Conservation (phyloP, 129 eudicot genomes). For the Flaveria brownii region DNA sequence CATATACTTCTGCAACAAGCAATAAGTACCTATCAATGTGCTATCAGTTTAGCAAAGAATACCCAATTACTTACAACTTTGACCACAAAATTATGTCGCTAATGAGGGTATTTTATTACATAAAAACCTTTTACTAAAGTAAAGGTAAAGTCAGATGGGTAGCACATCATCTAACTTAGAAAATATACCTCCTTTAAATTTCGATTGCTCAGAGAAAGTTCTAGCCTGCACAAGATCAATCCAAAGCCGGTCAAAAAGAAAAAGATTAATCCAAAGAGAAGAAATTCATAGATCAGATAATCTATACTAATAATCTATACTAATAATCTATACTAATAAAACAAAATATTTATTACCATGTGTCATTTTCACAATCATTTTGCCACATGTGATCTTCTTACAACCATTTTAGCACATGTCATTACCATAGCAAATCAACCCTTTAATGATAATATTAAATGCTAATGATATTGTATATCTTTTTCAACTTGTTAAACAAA, state of each 20-base stretch:
- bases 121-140: background rate
- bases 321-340: too few relatives aligned
- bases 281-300: too few relatives aligned
- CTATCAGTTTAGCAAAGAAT: background rate
- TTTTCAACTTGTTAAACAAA: too few relatives aligned
- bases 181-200: slow-evolving; percentile 81
- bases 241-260: background rate
- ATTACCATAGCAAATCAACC: too few relatives aligned
- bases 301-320: too few relatives aligned
- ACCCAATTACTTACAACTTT: background rate
- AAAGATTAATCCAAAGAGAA: too few relatives aligned
- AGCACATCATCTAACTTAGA: background rate
- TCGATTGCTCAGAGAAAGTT: slow-evolving; percentile 66
- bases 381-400: too few relatives aligned
- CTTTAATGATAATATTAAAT: too few relatives aligned
- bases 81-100: background rate
- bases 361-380: too few relatives aligned
- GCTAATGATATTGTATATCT: too few relatives aligned
- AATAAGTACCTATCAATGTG: slow-evolving; percentile 9
- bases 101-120: background rate
- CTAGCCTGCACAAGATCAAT: slow-evolving; percentile 59
- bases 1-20: slow-evolving; percentile 80
- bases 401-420: too few relatives aligned
- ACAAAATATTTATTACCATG: too few relatives aligned
- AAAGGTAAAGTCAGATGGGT: background rate